Base-by-base conservation (phyloP, 1,284 basidiomycete species). In the Peniophora sp. region DNA sequence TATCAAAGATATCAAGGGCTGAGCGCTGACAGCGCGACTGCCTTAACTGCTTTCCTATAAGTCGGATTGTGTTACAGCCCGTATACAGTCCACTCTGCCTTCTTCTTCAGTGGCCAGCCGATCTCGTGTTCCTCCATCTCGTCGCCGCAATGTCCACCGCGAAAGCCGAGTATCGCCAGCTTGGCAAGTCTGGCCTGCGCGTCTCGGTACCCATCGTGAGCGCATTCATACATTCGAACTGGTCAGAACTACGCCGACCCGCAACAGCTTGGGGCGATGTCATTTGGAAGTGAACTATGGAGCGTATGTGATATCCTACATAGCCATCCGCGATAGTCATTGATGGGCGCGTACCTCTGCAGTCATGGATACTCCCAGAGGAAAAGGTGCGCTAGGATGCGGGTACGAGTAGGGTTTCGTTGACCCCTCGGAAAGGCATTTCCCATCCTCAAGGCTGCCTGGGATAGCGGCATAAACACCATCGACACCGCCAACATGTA, bases 401-500 rank as follows among this genome's bases (percentile, higher is more conserved):
- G 12, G 2, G 19, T 20, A 20, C 22, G n/a, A 2, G 14, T 11
- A 10, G 23, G 32, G 22, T 46, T 17, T 6, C 5, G 16, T 16
- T 22, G 8, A 14, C 32, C 17, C 14, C 17, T 47, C 17, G n/a
- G n/a, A 3, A 14, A 63, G 16, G 60, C 68, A 0, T 50, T 73
- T 5, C 59, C 62, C 24, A 55, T 77, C 45, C 59, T 77, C 44
- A 74, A 77, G 49, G 68, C 70, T 8, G 75, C 75, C 3, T 77
- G 74, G 74, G 70, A 71, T 46, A 56, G 61, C 5, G 73, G 71
- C 1, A 63, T 75, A 51, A 75, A 65, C 50, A 75, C 72, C 16
- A 64, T 75, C 52, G 76, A 78, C 56, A 83, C 83, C 0, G 79
- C 81, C 22, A 81, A 84, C 58, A 62, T 75, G 2, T 80, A 80